phyloP scores from a whole-genome alignment of 2,329 filamentous ascomycete species.

The Sporothrix globosa region DNA sequence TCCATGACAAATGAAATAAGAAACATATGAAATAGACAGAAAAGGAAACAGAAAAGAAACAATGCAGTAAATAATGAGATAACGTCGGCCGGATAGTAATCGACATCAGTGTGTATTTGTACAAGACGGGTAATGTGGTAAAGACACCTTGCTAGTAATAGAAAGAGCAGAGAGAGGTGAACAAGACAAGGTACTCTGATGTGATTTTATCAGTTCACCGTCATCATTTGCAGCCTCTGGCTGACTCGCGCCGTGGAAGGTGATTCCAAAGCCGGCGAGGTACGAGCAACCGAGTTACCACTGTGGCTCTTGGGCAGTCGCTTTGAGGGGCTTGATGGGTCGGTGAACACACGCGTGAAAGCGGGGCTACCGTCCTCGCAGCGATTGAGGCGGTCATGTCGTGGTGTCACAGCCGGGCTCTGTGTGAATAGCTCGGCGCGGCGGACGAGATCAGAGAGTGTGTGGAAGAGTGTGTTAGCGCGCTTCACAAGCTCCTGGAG shows the following conservation, averaged over 20 bases:
- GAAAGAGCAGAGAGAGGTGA: background rate
- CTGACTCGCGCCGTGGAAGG: slow-evolving; percentile 56
- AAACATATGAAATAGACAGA: slow-evolving; percentile 28
- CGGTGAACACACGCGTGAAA: slow-evolving; percentile 68
- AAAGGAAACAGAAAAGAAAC: slow-evolving; percentile 10
- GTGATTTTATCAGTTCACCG: slow-evolving; percentile 53
- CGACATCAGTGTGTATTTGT: slow-evolving; percentile 17
- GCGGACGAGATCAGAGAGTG: slow-evolving; percentile 62
- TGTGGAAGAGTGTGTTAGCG: slow-evolving; percentile 62
- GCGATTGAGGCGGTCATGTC: slow-evolving; percentile 47
- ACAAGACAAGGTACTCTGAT: too few species aligned
- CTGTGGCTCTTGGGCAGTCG: slow-evolving; percentile 57
- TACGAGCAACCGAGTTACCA: slow-evolving; percentile 53
- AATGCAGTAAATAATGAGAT: background rate
- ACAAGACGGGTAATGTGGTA: slow-evolving; percentile 1
- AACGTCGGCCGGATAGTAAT: background rate
- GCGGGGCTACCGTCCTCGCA: slow-evolving; percentile 64
- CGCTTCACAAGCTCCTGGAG: slow-evolving; percentile 67
- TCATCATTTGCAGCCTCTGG: slow-evolving; percentile 67
- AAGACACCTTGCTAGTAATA: background rate
- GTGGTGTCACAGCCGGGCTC: slow-evolving; percentile 58
- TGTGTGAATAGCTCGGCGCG: slow-evolving; percentile 61
- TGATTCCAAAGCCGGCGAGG: slow-evolving; percentile 54
- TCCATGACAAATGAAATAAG: slow-evolving; percentile 30
- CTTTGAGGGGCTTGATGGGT: slow-evolving; percentile 61